phyloP scores from a whole-genome alignment of 257 asterid genomes.

The Solanum paucissectum region DNA sequence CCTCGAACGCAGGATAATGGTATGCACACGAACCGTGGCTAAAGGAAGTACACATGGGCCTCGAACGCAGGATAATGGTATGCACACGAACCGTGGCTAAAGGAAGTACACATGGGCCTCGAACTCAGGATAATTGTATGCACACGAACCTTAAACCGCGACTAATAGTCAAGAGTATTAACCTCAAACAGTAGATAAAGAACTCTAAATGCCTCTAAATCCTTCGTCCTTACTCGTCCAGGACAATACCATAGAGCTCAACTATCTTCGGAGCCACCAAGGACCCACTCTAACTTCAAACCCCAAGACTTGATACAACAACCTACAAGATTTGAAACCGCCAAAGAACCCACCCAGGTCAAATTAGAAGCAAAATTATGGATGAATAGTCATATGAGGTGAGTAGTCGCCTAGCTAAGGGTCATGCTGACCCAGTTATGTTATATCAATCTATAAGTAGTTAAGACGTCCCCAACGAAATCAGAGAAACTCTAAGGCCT shows the following conservation, averaged over 20 bases:
- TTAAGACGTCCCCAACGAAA: no score
- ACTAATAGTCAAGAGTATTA: no score
- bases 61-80: no score
- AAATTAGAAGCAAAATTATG: no score
- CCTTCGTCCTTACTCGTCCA: neutral
- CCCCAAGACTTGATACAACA: neutral
- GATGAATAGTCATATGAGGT: neutral
- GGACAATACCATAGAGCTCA: neutral
- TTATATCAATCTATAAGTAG: no score
- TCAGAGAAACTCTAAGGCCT: neutral
- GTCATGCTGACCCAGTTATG: neutral
- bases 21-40: neutral
- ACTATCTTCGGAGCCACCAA: neutral
- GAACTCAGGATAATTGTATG: neutral
- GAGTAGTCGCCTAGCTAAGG: neutral
- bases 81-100: neutral
- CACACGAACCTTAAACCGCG: neutral
- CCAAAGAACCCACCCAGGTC: neutral
- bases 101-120: neutral
- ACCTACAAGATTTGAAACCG: neutral
- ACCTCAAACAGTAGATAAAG: neutral
- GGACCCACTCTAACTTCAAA: neutral
- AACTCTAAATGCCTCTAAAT: neutral
- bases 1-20: no score
- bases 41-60: no score